Base-by-base conservation (phyloP, 768 basidiomycete genomes). In the Rhodotorula paludigena region DNA sequence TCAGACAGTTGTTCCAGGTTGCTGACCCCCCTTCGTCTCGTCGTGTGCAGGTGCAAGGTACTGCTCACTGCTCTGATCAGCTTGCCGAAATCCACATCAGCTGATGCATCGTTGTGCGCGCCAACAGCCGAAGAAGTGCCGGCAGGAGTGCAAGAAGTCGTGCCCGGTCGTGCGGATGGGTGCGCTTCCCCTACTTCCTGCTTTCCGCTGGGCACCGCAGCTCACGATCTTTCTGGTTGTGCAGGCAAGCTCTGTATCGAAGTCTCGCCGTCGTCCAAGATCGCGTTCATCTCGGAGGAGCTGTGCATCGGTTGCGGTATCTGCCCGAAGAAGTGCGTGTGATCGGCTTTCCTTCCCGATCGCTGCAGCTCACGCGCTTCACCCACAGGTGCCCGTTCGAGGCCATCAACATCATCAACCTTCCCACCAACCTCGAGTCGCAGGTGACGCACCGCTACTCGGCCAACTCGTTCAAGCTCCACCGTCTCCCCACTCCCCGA, bases 251-350 rank as follows among this genome's bases (percentile, higher is more conserved):
- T 99, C 32, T 99, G 96, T 82, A 98, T 98, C 74, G 96, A 98
- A 81, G 96, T 99, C 72, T 93, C 92, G 78, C 78, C 94, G 21
- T 54, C 69, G 23, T 28, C 32, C 41, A 97, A 97, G 83, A 96
- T 98, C 80, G 89, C 96, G 3, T 97, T 93, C 84, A 89, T 99
- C 80, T 98, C 96, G 35, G 96, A 99, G 79, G 92, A 94, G 78
- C 83, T 99, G 62, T 99, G 96, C 78, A 99, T 99, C 68, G 96
- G 96, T 75, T 99, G 96, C 80, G 96, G 96, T 89, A 98, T 99
- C 76, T 99, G 96, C 78, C 93, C 97, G 41, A 97, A 98, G 82
- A 99, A 97, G 94, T 96, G 76, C 78, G 88, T 81, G 11, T 14
- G 25, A 21, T 38, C 28, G 12, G 36, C 14, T 36, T 12, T 21